phyloP scores from a whole-genome alignment of 1,139 yeast genomes.

The Ogataea hybrid region DNA sequence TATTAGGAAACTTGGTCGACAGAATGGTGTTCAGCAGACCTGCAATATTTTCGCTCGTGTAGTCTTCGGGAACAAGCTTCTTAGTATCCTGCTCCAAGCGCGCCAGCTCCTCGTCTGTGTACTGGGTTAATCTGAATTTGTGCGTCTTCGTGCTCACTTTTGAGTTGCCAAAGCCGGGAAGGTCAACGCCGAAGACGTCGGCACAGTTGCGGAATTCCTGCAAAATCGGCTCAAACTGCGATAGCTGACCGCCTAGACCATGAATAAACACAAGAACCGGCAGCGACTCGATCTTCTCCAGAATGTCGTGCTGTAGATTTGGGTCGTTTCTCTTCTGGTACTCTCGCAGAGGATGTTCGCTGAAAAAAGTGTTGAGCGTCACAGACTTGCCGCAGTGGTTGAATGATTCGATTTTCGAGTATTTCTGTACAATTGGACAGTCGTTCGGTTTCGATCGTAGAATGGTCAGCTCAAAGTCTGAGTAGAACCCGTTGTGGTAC shows the following conservation, averaged over 20 bases:
- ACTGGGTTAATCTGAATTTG: conserved; percentile 25
- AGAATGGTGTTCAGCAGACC: conserved; percentile 37
- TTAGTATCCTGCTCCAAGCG: conserved; percentile 24
- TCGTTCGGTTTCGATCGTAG: conserved; percentile 49
- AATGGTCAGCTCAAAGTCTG: conserved; percentile 40
- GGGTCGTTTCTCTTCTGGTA: conserved; percentile 36
- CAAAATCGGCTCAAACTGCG: conserved; percentile 67
- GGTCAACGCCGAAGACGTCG: conserved; percentile 61
- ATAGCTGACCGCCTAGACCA: conserved; percentile 77
- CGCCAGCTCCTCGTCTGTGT: conserved; percentile 23
- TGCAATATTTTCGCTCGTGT: conserved; percentile 48
- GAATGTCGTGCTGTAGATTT: conserved; percentile 30
- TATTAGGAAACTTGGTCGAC: conserved; percentile 38
- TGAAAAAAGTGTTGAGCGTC: conserved; percentile 43
- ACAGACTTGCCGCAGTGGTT: conserved; percentile 37
- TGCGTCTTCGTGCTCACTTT: conserved; percentile 26
- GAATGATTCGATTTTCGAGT: conserved; percentile 39
- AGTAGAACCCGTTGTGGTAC: conserved; percentile 20
- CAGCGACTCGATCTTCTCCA: conserved; percentile 41
- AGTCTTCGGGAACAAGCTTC: conserved; percentile 42
- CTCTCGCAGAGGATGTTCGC: conserved; percentile 52
- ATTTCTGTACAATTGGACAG: conserved; percentile 53
- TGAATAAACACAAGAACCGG: conserved; percentile 66
- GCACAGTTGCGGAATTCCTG: conserved; percentile 65
- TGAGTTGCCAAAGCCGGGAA: conserved; percentile 76